Base-by-base conservation (phyloP, 2,329 filamentous ascomycete genomes). In the Cercospora zeae-maydis region DNA sequence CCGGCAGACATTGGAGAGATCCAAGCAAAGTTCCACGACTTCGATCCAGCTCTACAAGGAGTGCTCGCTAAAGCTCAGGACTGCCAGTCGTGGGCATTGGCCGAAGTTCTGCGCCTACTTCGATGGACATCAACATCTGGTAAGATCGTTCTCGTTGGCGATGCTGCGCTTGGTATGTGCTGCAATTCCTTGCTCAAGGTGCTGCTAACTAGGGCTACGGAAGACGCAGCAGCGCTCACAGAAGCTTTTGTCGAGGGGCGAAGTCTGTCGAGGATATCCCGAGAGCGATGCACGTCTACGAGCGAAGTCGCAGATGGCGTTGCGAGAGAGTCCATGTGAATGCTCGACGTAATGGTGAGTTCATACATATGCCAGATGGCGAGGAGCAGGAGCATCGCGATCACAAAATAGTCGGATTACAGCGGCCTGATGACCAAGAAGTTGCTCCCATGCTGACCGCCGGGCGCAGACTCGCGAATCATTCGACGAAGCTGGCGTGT, bases 361-460 rank as follows among this genome's bases (percentile, higher is more conserved):
- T 60, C 58, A 60, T 60, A 2, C 47, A 54, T 10, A 54, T 60
- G 58, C 58, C 58, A 30, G 58, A 60, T 8, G 58, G 58, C 21
- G 58, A 60, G 24, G 58, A 53, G 13, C 58, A 60, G 21, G 58
- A 60, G n/a, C 58, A 54, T 42, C 58, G 58, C 11, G 45, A 60
- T 11, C 58, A 47, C 11, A 60, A 60, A 16, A 60, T 60, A 47
- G 49, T 47, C 16, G 45, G 58, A 13, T 14, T 33, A 2, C 47
- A 60, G 24, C 31, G 16, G 2, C 30, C 47, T 9, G 16, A 30
- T 42, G 58, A 60, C 45, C 47, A 54, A 13, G 45, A 60, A 24
- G 58, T 60, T n/a, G n/a, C 24, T 8, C 8, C 30, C 16, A 45
- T 42, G 7, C 37, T 57, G 21, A 49, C 42, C n/a, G n/a, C n/a